Evolutionary conservation across 1,284 basidiomycete genomes (phyloP).

Genomic region (Fistulinella cinereoalba): DNA sequence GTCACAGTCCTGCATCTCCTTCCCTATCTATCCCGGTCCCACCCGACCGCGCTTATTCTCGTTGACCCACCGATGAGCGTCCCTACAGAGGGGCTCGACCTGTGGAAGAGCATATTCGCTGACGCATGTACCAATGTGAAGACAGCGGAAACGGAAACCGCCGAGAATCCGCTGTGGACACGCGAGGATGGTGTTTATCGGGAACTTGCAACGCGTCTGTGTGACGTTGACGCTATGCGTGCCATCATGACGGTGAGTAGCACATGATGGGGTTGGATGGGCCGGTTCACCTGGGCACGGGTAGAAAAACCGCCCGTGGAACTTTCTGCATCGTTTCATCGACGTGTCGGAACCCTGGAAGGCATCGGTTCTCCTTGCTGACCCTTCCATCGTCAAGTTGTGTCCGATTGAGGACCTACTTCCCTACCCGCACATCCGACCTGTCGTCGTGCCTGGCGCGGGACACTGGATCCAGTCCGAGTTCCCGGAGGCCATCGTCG

Average conservation of each 20-base stretch:
- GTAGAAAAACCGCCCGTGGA: slow-evolving; percentile 19
- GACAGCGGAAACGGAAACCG: slow-evolving; percentile 1
- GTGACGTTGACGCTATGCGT: slow-evolving; percentile 7
- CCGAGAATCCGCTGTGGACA: slow-evolving; percentile 21
- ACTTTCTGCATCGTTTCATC: slow-evolving; percentile 12
- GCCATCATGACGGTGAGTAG: slow-evolving; percentile 11
- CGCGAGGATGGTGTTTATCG: slow-evolving; percentile 14
- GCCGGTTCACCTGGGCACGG: neutral
- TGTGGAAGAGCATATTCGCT: neutral
- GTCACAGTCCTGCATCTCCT: slow-evolving; percentile 13
- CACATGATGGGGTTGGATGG: neutral
- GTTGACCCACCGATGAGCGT: slow-evolving; percentile 20
- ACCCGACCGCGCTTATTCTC: slow-evolving; percentile 23
- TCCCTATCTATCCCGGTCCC: slow-evolving; percentile 10
- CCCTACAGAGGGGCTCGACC: neutral
- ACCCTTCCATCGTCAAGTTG: slow-evolving; percentile 10
- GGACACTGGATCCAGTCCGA: slow-evolving; percentile 28
- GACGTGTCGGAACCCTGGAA: slow-evolving; percentile 13
- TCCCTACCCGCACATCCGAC: slow-evolving; percentile 15
- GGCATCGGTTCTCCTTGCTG: slow-evolving; percentile 17
- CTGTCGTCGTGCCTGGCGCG: slow-evolving; percentile 14
- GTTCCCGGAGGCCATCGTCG: slow-evolving; percentile 20
- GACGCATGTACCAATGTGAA: slow-evolving; percentile 1
- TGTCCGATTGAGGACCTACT: slow-evolving; percentile 11
- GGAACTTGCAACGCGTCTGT: slow-evolving; percentile 19